phyloP scores from a whole-genome alignment of 179 eudicot species.

The Heliamphora pulchella region DNA sequence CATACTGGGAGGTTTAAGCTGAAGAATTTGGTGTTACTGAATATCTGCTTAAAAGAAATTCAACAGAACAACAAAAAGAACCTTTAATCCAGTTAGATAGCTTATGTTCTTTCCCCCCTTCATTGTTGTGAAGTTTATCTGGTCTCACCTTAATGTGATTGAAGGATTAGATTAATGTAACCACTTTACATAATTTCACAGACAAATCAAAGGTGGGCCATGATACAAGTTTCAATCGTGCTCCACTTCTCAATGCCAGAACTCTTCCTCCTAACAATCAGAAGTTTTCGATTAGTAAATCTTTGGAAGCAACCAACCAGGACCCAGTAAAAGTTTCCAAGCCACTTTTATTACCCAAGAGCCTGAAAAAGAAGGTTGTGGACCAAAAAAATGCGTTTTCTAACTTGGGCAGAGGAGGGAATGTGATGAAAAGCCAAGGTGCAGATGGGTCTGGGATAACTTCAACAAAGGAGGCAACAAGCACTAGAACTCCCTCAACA shows the following conservation, averaged over 20 bases:
- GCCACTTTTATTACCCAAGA: constrained; percentile 31
- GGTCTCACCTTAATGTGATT: neutral
- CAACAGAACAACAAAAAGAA: neutral
- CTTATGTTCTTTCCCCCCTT: neutral
- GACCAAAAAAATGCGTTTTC: constrained; percentile 32
- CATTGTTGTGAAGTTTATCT: neutral
- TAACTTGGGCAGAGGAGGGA: constrained; percentile 32
- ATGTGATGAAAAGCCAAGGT: constrained; percentile 65
- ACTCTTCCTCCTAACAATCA: constrained; percentile 40
- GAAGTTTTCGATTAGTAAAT: constrained; percentile 35
- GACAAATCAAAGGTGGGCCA: constrained; percentile 34
- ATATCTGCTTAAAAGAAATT: neutral
- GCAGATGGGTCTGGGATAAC: constrained; percentile 92
- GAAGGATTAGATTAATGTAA: constrained; percentile 9
- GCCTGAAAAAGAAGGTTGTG: constrained; percentile 42
- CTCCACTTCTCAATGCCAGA: constrained; percentile 31
- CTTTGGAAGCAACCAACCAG: constrained; percentile 28
- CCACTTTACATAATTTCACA: constrained; percentile 24
- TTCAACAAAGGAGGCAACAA: constrained; percentile 72
- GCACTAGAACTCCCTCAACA: constrained; percentile 54
- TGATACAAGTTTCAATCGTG: constrained; percentile 23
- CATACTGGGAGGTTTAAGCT: neutral
- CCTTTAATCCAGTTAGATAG: no score
- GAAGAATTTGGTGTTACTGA: neutral
- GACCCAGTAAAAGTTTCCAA: constrained; percentile 30